Base-by-base conservation (phyloP, 23 red algal genomes). In the Gracilaria vermiculophylla region DNA sequence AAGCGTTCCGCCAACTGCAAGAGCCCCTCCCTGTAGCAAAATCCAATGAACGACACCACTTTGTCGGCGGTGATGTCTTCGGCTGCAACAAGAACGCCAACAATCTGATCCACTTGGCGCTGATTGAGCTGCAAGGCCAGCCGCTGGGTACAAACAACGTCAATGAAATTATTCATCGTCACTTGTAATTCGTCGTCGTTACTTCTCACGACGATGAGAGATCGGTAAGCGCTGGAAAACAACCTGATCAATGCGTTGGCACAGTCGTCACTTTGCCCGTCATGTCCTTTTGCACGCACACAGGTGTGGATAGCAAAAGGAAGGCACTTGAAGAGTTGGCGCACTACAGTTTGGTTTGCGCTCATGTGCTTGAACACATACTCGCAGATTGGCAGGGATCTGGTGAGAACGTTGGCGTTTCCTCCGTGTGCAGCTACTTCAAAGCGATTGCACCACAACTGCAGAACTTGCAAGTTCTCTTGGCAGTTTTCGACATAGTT, bases 71-170 rank as follows among this genome's bases (percentile, higher is more conserved):
- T 73, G 2, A 73, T 73, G 37, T 45, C 25, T 45, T 48, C 37
- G 42, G 67, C 39, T 25, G 67, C 67, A 2, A 47, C 67, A 48
- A 73, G 39, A 28, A 73, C n/a, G 20, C 67, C 67, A n/a, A 73
- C 67, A 47, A 73, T 73, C 28, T 73, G 28, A 32, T 73, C 40
- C 37, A 73, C 67, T 19, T 42, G 19, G 8, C 35, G 44, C 2
- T 47, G 28, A 1, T 73, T 17, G 2, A 73, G 42, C 31, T 48
- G 2, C 39, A 73, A 47, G 15, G 67, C 67, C n/a, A 31, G 1
- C 6, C 39, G 36, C 23, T 73, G 32, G 25, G 67, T 14, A 24
- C 67, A 73, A 24, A 73, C 67, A 28, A 73, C 28, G 20, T 73
- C 67, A 16, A 73, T 47, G 1, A 73, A 40, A 42, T 47, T 48